Percentiles rank a stretch among this genome's conserved stretches.
These are phyloP conservation scores for Nemania diffusa DNA, from an alignment of 2,329 filamentous ascomycete species.

Conservation along the genomic window DNA sequence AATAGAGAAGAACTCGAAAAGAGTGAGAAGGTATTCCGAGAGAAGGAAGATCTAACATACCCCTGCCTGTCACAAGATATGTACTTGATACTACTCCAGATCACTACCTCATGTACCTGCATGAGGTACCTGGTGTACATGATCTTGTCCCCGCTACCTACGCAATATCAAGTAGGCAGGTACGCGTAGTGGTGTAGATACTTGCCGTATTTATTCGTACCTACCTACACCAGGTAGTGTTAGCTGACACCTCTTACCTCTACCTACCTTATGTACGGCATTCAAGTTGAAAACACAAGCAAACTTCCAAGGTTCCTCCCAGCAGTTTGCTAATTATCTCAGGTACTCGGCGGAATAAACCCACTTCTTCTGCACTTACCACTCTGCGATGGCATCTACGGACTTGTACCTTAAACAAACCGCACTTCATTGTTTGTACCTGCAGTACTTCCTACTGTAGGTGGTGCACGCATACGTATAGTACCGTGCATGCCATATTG, in stretches of 20 bases:
- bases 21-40: constrained; percentile 9
- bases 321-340: no score
- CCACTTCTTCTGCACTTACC: no score
- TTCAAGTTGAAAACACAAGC: neutral
- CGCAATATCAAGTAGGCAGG: neutral
- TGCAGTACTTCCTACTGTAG: no score
- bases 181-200: neutral
- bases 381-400: no score
- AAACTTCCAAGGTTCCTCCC: no score
- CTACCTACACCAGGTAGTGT: no score
- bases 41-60: constrained; percentile 14
- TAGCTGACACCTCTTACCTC: no score
- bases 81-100: constrained; percentile 5
- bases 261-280: neutral
- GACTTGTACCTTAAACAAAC: no score
- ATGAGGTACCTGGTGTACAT: constrained; percentile 10
- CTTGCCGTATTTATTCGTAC: no score
- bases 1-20: constrained; percentile 14
- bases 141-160: neutral
- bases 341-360: no score
- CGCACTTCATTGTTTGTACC: no score
- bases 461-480: no score
- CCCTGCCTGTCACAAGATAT: constrained; percentile 14
- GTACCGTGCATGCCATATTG: neutral
- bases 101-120: constrained; percentile 4